phyloP scores from a whole-genome alignment of 306 rosid species.

The Oxytropis ochrocephala region DNA sequence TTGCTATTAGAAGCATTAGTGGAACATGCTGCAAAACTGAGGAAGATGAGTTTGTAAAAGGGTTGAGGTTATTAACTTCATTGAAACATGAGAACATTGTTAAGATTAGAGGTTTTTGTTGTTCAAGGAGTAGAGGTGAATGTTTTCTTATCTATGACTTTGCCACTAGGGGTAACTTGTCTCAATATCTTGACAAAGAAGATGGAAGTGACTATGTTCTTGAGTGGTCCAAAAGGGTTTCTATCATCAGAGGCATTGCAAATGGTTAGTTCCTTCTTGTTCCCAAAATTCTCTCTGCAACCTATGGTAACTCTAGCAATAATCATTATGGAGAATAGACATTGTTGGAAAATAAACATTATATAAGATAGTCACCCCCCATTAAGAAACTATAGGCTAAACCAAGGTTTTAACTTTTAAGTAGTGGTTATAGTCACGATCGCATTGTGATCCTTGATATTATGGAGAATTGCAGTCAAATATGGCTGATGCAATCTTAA shows the following conservation, averaged over 20 bases:
- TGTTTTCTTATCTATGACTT: constrained; percentile 72
- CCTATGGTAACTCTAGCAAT: not conserved
- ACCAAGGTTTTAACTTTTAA: no score
- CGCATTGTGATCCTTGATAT: no score
- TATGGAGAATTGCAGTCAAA: no score
- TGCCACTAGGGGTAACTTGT: constrained; percentile 52
- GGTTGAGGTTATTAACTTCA: constrained; percentile 51
- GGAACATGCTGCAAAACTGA: constrained; percentile 71
- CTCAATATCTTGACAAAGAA: constrained; percentile 56
- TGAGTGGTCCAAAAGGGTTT: constrained; percentile 73
- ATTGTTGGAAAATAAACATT: not conserved
- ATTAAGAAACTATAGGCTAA: no score
- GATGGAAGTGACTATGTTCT: constrained; percentile 51
- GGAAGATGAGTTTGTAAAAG: constrained; percentile 63
- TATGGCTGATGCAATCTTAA: no score
- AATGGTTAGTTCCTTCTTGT: constrained; percentile 45
- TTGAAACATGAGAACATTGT: constrained; percentile 70
- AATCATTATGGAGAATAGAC: not conserved
- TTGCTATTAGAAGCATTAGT: constrained; percentile 57
- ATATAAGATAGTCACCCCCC: no score
- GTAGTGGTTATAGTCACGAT: no score
- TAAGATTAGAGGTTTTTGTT: constrained; percentile 78
- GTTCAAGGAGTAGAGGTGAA: constrained; percentile 78
- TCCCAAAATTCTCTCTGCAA: not conserved
- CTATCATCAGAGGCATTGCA: constrained; percentile 68